Conservation (phyloP, 768 basidiomycete genomes). For the Ramaria sp. region DNA sequence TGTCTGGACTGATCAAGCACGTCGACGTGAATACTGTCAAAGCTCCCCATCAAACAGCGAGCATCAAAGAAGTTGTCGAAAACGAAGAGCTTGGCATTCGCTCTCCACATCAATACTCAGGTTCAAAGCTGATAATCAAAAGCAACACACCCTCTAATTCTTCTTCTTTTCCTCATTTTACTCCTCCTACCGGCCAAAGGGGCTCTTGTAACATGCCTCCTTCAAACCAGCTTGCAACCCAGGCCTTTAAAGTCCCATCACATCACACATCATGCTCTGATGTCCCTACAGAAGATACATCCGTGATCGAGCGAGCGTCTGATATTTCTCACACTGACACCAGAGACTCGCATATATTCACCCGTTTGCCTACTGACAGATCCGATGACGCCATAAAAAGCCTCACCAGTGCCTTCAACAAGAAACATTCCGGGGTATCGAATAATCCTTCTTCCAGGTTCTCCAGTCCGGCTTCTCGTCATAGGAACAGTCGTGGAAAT, state of each 20-base stretch:
- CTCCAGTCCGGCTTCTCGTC: neutral
- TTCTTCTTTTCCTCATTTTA: neutral
- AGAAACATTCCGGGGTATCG: neutral
- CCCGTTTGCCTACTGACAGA: too few species aligned
- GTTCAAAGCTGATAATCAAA: neutral
- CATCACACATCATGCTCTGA: too few species aligned
- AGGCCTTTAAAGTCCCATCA: too few species aligned
- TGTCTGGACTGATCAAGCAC: conserved; percentile 3
- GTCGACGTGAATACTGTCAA: neutral
- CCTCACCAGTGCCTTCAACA: neutral
- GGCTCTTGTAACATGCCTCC: neutral
- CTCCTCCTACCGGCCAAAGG: neutral
- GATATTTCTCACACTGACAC: too few species aligned
- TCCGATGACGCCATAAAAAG: neutral
- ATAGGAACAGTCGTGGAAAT: neutral
- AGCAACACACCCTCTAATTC: neutral
- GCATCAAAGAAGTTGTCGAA: conserved; percentile 2
- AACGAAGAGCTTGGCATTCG: neutral
- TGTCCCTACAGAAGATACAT: too few species aligned
- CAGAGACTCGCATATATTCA: too few species aligned
- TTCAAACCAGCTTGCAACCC: neutral
- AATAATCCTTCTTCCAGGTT: neutral
- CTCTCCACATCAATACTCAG: neutral
- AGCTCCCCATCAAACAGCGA: neutral
- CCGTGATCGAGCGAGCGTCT: too few species aligned